Base-by-base conservation (phyloP, 441 rosid species). In the Mallotus japonicus region DNA sequence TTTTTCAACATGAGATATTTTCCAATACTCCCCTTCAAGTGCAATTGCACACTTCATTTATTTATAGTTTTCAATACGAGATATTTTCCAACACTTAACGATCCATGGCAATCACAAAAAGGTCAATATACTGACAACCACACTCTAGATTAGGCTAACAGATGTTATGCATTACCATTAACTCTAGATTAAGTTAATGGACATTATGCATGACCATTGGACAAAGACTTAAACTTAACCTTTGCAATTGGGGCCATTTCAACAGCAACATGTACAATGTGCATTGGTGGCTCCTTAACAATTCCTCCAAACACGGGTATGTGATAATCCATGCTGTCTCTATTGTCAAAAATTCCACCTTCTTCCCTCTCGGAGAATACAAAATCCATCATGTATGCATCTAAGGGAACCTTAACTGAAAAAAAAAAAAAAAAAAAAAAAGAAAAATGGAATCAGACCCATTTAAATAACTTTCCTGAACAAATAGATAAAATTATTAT, bases 221-320 rank as follows among this genome's bases (percentile, higher is more conserved):
- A 13, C 4, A 12, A 65, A 40, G 22, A 34, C 55, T 53, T 0
- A 59, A 63, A 69, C n/a, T 70, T 37, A 79, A 90, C 99, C 98
- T 93, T 95, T 46, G 98, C 99, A 58, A 95, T 87, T 59, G 97
- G 99, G 57, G 99, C 99, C 98, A 95, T 93, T 87, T 95, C 98
- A 75, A 95, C 97, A 79, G 96, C 86, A 71, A 95, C 83, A 82
- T 95, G 99, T 72, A 95, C 97, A 76, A 95, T 77, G 75, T 93
- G 90, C 89, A 92, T 82, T 58, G 99, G 98, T 61, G 98, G 94
- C 80, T 93, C 98, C 83, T 87, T 92, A 12, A 73, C 80, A 53
- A 88, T 80, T 76, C 95, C 98, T 75, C 92, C 98, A 74, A 83
- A 67, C 15, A 91, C 91, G 8, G 98, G 98, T 79, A 89, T 66